Conservation (phyloP, 495 filamentous ascomycete species). For the Xylaria curta region DNA sequence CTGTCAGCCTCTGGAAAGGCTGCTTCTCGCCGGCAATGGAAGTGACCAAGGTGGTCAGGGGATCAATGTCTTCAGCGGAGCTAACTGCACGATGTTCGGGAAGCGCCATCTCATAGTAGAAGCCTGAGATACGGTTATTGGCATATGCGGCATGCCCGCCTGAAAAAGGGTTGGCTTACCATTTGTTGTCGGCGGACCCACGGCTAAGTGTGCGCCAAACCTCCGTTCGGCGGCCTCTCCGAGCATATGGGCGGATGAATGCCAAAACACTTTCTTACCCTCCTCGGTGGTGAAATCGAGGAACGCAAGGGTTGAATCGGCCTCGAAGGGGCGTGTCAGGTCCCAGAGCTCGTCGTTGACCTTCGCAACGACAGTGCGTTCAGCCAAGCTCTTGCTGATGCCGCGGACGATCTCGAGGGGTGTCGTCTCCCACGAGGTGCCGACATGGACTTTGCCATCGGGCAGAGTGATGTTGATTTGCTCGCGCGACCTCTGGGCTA, state of each 20-base stretch:
- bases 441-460: constrained; percentile 65
- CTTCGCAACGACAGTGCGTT: constrained; percentile 80
- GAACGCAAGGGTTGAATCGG: constrained; percentile 76
- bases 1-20: constrained; percentile 85
- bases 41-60: constrained; percentile 74
- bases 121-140: constrained; percentile 43
- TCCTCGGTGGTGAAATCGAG: constrained; percentile 85
- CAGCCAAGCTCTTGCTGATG: constrained; percentile 72
- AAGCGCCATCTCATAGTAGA: constrained; percentile 98
- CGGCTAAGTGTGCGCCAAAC: constrained; percentile 88
- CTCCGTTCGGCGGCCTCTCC: constrained; percentile 90
- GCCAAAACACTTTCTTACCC: constrained; percentile 89
- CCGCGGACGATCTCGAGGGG: constrained; percentile 68
- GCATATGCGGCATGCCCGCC: background rate
- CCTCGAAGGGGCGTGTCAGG: constrained; percentile 85
- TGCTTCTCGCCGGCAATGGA: constrained; percentile 96
- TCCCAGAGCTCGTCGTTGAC: constrained; percentile 87
- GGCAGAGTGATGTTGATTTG: constrained; percentile 70
- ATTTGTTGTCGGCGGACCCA: constrained; percentile 89
- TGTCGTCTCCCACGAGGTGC: constrained; percentile 75
- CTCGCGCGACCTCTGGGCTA: constrained; percentile 68
- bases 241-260: constrained; percentile 91
- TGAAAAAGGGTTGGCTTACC: constrained; percentile 48
- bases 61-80: constrained; percentile 71
- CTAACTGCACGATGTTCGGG: constrained; percentile 75